These are phyloP conservation scores for Myxozyma mucilagina DNA, from an alignment of 805 yeast genomes.

Conservation along the genomic window DNA sequence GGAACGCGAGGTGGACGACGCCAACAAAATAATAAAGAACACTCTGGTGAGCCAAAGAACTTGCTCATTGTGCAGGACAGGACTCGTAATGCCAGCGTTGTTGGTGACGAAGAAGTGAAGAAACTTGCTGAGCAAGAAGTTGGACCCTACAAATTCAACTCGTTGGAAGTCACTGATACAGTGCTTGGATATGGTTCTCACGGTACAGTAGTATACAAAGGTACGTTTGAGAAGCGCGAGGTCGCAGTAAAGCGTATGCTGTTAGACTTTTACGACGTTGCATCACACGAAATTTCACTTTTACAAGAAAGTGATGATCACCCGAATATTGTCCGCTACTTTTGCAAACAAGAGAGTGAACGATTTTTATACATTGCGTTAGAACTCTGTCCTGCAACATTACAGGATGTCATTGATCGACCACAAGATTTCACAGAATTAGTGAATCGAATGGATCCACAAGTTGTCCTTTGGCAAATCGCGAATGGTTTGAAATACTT, in stretches of 20 bases:
- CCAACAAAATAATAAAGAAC: slow-evolving; percentile 12
- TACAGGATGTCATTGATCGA: slow-evolving; percentile 77
- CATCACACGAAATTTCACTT: slow-evolving; percentile 83
- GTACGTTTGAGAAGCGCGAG: slow-evolving; percentile 85
- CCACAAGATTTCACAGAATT: slow-evolving; percentile 45
- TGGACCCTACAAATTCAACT: slow-evolving; percentile 18
- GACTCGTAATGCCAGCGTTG: neutral
- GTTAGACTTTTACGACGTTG: slow-evolving; percentile 88
- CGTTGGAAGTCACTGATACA: slow-evolving; percentile 62
- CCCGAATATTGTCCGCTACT: slow-evolving; percentile 90
- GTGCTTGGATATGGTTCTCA: slow-evolving; percentile 91
- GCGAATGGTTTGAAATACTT: slow-evolving; percentile 82
- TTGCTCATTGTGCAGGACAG: slow-evolving; percentile 4
- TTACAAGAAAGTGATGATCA: slow-evolving; percentile 95
- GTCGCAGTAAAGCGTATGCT: slow-evolving; percentile 96
- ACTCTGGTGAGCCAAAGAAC: neutral
- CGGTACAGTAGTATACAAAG: slow-evolving; percentile 92
- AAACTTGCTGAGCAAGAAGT: neutral
- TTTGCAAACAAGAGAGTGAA: slow-evolving; percentile 87
- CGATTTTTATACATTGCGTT: slow-evolving; percentile 88
- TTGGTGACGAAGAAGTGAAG: neutral
- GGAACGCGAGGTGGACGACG: slow-evolving; percentile 80
- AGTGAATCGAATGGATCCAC: slow-evolving; percentile 49
- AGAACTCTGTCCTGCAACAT: slow-evolving; percentile 84
- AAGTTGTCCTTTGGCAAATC: slow-evolving; percentile 66